A percentile compares a stretch with the other conserved stretches of the same genome.
These are phyloP conservation scores for Onygena corvina DNA, from an alignment of 2,329 filamentous ascomycete species.

Conservation along the genomic window DNA sequence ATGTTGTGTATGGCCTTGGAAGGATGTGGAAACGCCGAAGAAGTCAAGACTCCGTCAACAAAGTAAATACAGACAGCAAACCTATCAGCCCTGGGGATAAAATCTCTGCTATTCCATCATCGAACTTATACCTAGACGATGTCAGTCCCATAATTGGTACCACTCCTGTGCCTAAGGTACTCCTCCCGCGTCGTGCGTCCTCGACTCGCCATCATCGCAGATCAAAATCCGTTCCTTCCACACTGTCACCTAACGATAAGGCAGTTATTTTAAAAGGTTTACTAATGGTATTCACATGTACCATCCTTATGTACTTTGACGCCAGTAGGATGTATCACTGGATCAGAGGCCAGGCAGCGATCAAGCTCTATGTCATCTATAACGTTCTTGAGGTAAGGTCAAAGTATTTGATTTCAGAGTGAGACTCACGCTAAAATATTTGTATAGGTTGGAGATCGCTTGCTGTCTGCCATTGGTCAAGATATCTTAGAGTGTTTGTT, in stretches of 20 bases:
- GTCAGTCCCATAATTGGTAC: not conserved
- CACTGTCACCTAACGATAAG: slow-evolving; percentile 77
- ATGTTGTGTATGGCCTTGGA: slow-evolving; percentile 67
- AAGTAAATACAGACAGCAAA: slow-evolving; percentile 8
- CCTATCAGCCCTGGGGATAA: slow-evolving; percentile 16
- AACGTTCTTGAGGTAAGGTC: slow-evolving; percentile 69
- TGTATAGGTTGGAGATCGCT: slow-evolving; percentile 60
- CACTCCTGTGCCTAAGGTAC: not conserved
- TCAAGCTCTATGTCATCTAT: slow-evolving; percentile 98
- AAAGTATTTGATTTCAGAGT: not conserved
- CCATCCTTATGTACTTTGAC: slow-evolving; percentile 78
- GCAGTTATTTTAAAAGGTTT: slow-evolving; percentile 86
- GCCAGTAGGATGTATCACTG: slow-evolving; percentile 97
- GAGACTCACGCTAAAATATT: not conserved
- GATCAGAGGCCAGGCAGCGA: slow-evolving; percentile 88
- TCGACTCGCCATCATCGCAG: slow-evolving; percentile 49
- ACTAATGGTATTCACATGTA: slow-evolving; percentile 74
- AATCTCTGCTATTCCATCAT: not conserved
- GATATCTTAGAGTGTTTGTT: slow-evolving; percentile 95
- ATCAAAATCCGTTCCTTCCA: slow-evolving; percentile 74
- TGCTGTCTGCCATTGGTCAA: slow-evolving; percentile 83
- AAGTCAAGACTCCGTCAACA: slow-evolving; percentile 4
- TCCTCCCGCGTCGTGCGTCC: slow-evolving; percentile 21
- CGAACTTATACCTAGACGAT: slow-evolving; percentile 3
- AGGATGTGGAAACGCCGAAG: slow-evolving; percentile 53